Evolutionary conservation across 345 rosid species (phyloP).

Genomic region (Limnanthes douglasii): DNA sequence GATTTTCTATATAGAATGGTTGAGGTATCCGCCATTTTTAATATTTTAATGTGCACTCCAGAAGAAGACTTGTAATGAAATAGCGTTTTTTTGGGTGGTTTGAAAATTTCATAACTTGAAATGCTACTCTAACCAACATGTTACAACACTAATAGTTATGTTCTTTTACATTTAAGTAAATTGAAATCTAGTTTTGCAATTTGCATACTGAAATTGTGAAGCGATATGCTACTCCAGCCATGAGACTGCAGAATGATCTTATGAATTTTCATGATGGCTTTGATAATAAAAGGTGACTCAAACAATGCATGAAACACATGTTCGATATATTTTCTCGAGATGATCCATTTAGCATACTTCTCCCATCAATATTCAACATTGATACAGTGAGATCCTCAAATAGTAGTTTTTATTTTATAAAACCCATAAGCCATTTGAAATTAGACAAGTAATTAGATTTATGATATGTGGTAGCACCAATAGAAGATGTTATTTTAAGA

Average conservation of each 20-base stretch:
- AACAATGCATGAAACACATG: slow-evolving; percentile 68
- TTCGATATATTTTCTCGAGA: slow-evolving; percentile 63
- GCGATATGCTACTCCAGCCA: slow-evolving; percentile 76
- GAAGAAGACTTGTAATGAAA: too few species aligned
- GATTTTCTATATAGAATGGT: slow-evolving; percentile 91
- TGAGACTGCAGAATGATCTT: slow-evolving; percentile 79
- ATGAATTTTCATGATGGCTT: slow-evolving; percentile 78
- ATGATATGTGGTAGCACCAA: slow-evolving; percentile 40
- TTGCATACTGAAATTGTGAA: slow-evolving; percentile 47
- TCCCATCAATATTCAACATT: slow-evolving; percentile 70
- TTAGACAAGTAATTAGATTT: neutral
- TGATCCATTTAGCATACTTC: slow-evolving; percentile 81
- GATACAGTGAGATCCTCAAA: slow-evolving; percentile 36
- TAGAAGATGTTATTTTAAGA: slow-evolving; percentile 49
- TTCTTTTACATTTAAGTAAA: too few species aligned
- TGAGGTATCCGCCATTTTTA: slow-evolving; percentile 37
- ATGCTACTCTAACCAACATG: too few species aligned
- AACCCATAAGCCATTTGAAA: too few species aligned
- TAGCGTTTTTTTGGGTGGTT: too few species aligned
- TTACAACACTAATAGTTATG: neutral
- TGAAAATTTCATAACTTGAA: too few species aligned
- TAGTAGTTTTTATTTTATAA: neutral
- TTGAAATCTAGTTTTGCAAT: too few species aligned
- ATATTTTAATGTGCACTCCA: slow-evolving; percentile 2
- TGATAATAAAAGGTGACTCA: slow-evolving; percentile 66